Evolutionary conservation across 1,139 yeast species (phyloP), one percentile per base, ranked within the genome.

Genomic region (Pichia sp.): DNA sequence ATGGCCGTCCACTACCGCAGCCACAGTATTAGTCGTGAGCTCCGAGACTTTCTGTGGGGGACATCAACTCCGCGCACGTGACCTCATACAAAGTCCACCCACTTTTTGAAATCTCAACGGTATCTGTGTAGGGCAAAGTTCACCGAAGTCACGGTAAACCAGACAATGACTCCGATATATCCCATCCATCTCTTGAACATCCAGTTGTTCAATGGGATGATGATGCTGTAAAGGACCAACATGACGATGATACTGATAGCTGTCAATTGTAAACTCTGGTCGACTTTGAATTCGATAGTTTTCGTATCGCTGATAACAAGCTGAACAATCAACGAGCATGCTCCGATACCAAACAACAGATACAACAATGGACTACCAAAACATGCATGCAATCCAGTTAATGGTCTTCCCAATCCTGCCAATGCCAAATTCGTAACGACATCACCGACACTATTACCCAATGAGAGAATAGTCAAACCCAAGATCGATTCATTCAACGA

Each of bases 401-500:
- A 58, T 0, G 82, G 81, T 67, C 75, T 69, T 1, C 82, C 83
- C 70, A 77, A 68, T 24, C 64, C 67, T 1, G 82, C 77, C 31
- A 78, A 71, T 1, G 81, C 75, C 43, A 68, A 67, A 55, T 78
- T 77, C 3, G 83, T 74, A 14, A 78, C 72, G 38, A 79, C 68
- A 52, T 79, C 84, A 1, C 83, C 83, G 12, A 77, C 61, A 3
- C 81, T 77, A 55, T 79, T 79, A 3, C 83, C 84, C 28, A 77
- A 54, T 1, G 83, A 81, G 55, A 77, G 71, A 1, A 77, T 66
- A 0, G 82, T 77, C 24, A 76, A 58, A 0, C 82, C 82, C 21
- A 75, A 43, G 11, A 66, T 44, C 4, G 67, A 61, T 48, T 66
- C 67, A 32, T 55, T 54, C 14, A 66, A 48, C 11, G 54, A 42